Conservation (phyloP, 108 stramenopile species). For the Cyclotella kingstonii region DNA sequence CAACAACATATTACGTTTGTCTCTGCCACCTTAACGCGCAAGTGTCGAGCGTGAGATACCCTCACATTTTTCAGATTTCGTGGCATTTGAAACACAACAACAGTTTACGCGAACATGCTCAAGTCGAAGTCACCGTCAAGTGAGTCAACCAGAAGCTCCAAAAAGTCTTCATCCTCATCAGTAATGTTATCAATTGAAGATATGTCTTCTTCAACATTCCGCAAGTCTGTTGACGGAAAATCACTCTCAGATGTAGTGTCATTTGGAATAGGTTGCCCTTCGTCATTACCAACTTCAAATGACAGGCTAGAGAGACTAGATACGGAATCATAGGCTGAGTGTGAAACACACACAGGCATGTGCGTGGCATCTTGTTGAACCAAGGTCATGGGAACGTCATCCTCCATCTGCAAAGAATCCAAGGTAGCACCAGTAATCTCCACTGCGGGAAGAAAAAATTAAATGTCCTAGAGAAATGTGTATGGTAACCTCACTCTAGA, state of each 20-base stretch:
- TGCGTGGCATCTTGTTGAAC: neutral
- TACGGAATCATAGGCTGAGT: too few species aligned
- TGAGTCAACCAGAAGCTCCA: conserved; percentile 38
- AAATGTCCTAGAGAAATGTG: neutral
- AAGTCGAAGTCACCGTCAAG: conserved; percentile 37
- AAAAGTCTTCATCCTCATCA: conserved; percentile 25
- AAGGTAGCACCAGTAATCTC: conserved; percentile 45
- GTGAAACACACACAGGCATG: neutral
- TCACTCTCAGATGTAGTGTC: conserved; percentile 2
- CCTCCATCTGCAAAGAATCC: conserved; percentile 6
- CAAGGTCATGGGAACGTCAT: neutral
- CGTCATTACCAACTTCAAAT: too few species aligned
- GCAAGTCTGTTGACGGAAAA: neutral
- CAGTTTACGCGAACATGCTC: conserved; percentile 3
- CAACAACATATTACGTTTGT: too few species aligned
- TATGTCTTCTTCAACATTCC: neutral
- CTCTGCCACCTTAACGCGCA: too few species aligned
- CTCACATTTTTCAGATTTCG: too few species aligned
- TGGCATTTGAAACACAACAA: too few species aligned
- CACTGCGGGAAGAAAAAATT: conserved; percentile 49
- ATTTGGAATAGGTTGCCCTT: too few species aligned
- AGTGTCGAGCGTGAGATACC: too few species aligned
- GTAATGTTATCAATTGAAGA: neutral
- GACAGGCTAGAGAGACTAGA: too few species aligned
- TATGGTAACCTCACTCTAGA: neutral